Conservation (phyloP, 257 asterid species). For the Penstemon eatonii region DNA sequence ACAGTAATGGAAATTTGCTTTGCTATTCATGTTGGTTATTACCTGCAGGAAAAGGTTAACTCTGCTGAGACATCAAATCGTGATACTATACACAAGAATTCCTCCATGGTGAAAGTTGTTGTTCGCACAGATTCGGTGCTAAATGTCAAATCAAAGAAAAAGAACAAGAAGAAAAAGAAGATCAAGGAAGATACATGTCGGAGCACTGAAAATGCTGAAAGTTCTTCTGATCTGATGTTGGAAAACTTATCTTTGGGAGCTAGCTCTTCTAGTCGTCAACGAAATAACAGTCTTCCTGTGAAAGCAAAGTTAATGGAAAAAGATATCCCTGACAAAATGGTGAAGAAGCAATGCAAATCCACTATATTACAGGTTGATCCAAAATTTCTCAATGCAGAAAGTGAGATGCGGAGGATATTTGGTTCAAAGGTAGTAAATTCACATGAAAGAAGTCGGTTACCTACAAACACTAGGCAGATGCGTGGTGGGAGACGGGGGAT, state of each 20-base stretch:
- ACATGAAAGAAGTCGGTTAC: slow-evolving; percentile 55
- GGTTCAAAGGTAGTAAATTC: slow-evolving; percentile 87
- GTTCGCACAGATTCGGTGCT: slow-evolving; percentile 27
- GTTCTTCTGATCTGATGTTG: slow-evolving; percentile 34
- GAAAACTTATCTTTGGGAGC: slow-evolving; percentile 52
- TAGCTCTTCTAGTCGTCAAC: slow-evolving; percentile 47
- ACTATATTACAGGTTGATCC: slow-evolving; percentile 74
- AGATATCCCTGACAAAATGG: no score
- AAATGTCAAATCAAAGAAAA: slow-evolving; percentile 59
- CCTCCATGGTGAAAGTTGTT: slow-evolving; percentile 34
- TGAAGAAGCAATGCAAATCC: slow-evolving; percentile 40
- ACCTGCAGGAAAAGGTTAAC: slow-evolving; percentile 53
- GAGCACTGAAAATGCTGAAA: slow-evolving; percentile 31
- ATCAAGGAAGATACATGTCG: slow-evolving; percentile 33
- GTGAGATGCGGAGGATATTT: slow-evolving; percentile 87
- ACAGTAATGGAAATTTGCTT: slow-evolving; percentile 16
- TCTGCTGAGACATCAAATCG: slow-evolving; percentile 32
- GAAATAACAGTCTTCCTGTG: slow-evolving; percentile 32
- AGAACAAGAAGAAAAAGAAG: slow-evolving; percentile 48
- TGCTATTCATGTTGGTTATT: slow-evolving; percentile 20
- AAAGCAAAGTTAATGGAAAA: slow-evolving; percentile 23
- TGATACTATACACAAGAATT: slow-evolving; percentile 30
- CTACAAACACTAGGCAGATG: slow-evolving; percentile 60
- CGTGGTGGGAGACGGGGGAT: slow-evolving; percentile 76
- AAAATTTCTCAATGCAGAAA: slow-evolving; percentile 79